Evolutionary conservation across 2,329 filamentous ascomycete genomes (phyloP).

Genomic region (Cryphonectria parasitica): DNA sequence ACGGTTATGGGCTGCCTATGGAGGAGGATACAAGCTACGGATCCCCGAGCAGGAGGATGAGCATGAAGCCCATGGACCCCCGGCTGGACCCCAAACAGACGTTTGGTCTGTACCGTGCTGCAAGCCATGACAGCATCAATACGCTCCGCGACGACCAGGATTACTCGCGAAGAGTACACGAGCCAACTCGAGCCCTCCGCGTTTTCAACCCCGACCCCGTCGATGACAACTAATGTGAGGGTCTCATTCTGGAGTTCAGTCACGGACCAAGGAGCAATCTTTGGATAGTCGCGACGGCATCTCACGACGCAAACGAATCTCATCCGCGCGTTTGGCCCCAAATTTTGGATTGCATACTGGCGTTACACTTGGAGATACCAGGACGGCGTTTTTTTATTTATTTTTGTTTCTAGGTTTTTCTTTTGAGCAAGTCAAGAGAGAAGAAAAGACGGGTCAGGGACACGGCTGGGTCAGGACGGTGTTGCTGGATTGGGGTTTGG

Average conservation of each 20-base stretch:
- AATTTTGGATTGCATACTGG: slow-evolving; percentile 40
- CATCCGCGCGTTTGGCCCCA: slow-evolving; percentile 28
- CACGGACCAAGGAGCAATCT: background rate
- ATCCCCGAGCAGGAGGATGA: slow-evolving; percentile 41
- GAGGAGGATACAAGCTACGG: slow-evolving; percentile 28
- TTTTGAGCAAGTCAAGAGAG: slow-evolving; percentile 3
- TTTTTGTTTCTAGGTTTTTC: slow-evolving; percentile 2
- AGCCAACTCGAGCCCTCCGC: slow-evolving; percentile 58
- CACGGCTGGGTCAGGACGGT: slow-evolving; percentile 4
- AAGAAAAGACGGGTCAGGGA: background rate
- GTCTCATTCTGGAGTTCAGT: background rate
- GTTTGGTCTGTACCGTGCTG: slow-evolving; percentile 57
- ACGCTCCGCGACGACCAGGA: slow-evolving; percentile 68
- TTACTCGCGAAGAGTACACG: slow-evolving; percentile 64
- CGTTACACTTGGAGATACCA: slow-evolving; percentile 50
- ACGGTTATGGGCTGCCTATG: slow-evolving; percentile 29
- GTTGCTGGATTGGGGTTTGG: slow-evolving; percentile 8
- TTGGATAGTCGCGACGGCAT: slow-evolving; percentile 28
- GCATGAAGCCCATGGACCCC: slow-evolving; percentile 63
- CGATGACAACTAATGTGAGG: slow-evolving; percentile 34
- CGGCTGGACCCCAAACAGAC: slow-evolving; percentile 63
- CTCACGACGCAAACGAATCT: slow-evolving; percentile 42
- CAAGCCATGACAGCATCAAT: slow-evolving; percentile 65
- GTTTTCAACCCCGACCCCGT: slow-evolving; percentile 65
- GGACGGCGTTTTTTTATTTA: slow-evolving; percentile 43